Conservation (phyloP, 176 grass and related monocot species). For the Poa pratensis region DNA sequence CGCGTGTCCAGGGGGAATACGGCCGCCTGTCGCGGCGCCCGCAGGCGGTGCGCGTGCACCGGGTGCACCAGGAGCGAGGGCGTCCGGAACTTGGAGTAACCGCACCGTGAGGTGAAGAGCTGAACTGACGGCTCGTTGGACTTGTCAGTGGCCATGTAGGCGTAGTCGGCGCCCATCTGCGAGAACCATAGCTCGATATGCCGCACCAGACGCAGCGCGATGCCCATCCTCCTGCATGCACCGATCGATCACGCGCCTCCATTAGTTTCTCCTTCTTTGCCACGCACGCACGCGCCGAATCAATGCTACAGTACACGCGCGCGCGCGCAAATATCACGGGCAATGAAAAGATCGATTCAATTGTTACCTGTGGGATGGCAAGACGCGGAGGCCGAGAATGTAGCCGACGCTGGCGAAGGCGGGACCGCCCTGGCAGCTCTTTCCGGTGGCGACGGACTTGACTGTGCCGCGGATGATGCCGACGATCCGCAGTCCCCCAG, state of each 20-base stretch:
- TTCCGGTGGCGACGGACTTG: slow-evolving; percentile 75
- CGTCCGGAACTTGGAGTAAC: slow-evolving; percentile 92
- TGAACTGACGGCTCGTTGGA: slow-evolving; percentile 78
- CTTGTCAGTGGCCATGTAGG: slow-evolving; percentile 90
- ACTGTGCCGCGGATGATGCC: slow-evolving; percentile 82
- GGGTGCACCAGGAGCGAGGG: slow-evolving; percentile 92
- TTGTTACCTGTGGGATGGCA: slow-evolving; percentile 54
- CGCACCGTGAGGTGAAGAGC: slow-evolving; percentile 76
- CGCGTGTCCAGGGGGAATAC: slow-evolving; percentile 44
- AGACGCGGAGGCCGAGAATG: slow-evolving; percentile 82
- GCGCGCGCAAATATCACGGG: not conserved
- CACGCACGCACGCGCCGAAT: not conserved
- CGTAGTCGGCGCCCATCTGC: slow-evolving; percentile 63
- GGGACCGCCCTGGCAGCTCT: slow-evolving; percentile 23
- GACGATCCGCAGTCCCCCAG: slow-evolving; percentile 56
- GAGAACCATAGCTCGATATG: slow-evolving; percentile 77
- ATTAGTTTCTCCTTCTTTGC: not conserved
- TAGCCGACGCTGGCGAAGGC: slow-evolving; percentile 61
- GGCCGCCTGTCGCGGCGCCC: slow-evolving; percentile 27
- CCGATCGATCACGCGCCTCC: not conserved
- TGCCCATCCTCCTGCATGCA: slow-evolving; percentile 68
- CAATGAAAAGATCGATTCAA: not conserved
- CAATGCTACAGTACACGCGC: not conserved
- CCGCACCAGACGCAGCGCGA: slow-evolving; percentile 58
- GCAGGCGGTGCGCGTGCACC: slow-evolving; percentile 76